These are phyloP conservation scores for Malassezia sp. DNA, from an alignment of 1,284 basidiomycete genomes.

Conservation along the genomic window DNA sequence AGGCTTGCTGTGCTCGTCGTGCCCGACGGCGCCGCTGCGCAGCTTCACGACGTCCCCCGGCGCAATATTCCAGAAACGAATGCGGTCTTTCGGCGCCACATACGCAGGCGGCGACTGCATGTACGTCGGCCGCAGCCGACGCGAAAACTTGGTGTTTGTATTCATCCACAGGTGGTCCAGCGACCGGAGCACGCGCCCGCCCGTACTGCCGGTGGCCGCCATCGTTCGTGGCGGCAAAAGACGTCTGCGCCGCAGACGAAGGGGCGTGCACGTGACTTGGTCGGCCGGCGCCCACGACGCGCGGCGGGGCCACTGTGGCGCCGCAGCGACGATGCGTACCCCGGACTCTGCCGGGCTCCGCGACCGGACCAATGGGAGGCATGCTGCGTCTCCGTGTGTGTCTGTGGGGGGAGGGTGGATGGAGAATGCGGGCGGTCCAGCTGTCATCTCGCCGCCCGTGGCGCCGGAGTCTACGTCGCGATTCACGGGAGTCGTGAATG, in stretches of 20 bases:
- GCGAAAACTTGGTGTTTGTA: constrained; percentile 36
- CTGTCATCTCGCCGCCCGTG: no score
- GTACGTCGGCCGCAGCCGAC: constrained; percentile 38
- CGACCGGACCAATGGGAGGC: no score
- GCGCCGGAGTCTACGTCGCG: not conserved
- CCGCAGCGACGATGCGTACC: no score
- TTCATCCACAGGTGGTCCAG: constrained; percentile 43
- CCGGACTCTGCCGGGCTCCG: no score
- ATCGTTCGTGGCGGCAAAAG: no score
- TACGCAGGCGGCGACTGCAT: constrained; percentile 37
- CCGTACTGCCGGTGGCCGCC: constrained; percentile 8
- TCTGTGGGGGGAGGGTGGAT: no score
- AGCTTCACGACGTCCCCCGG: constrained; percentile 47
- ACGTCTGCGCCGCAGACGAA: no score
- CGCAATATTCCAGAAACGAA: constrained; percentile 48
- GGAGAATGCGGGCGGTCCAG: no score
- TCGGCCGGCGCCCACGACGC: no score
- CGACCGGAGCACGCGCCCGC: constrained; percentile 37
- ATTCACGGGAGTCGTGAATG: not conserved
- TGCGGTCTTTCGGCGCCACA: constrained; percentile 47
- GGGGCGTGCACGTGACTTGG: no score
- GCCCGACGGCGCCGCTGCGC: constrained; percentile 33
- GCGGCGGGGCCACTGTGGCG: no score
- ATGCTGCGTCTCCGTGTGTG: no score
- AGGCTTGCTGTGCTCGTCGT: constrained; percentile 22